Conservation (phyloP, 2,329 filamentous ascomycete species). For the Penicillium sp. region DNA sequence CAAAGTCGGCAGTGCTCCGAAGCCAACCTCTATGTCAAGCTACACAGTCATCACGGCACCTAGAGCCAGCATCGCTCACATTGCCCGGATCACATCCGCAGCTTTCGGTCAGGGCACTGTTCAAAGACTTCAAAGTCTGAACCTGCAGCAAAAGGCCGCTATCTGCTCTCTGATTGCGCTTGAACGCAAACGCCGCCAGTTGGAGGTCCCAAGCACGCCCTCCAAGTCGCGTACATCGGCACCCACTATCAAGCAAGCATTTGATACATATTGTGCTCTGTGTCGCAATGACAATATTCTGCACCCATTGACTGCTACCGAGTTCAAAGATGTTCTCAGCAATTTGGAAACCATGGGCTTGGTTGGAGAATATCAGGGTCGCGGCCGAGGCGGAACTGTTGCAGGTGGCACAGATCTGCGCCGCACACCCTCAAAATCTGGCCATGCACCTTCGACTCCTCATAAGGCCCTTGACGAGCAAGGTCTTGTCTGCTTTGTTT, state of each 20-base stretch:
- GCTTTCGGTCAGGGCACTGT: slow-evolving; percentile 86
- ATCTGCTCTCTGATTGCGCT: slow-evolving; percentile 83
- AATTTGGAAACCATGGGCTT: slow-evolving; percentile 86
- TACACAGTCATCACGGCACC: slow-evolving; percentile 79
- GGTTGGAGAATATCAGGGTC: slow-evolving; percentile 66
- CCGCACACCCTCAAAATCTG: slow-evolving; percentile 70
- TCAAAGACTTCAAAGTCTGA: slow-evolving; percentile 81
- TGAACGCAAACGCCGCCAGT: slow-evolving; percentile 65
- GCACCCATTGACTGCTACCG: slow-evolving; percentile 82
- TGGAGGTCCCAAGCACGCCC: slow-evolving; percentile 51
- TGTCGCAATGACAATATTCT: slow-evolving; percentile 87
- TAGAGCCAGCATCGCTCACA: slow-evolving; percentile 81
- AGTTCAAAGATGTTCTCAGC: slow-evolving; percentile 89
- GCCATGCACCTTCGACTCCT: slow-evolving; percentile 54
- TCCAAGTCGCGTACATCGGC: slow-evolving; percentile 60
- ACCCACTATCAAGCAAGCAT: slow-evolving; percentile 80
- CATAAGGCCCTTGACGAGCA: slow-evolving; percentile 66
- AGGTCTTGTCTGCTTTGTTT: slow-evolving; percentile 73
- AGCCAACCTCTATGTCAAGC: slow-evolving; percentile 44
- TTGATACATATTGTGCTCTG: slow-evolving; percentile 75
- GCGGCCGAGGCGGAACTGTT: slow-evolving; percentile 65
- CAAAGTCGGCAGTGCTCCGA: slow-evolving; percentile 33
- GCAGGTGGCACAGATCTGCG: slow-evolving; percentile 47
- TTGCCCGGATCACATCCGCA: slow-evolving; percentile 85
- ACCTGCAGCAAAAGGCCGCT: slow-evolving; percentile 93